Conservation (phyloP, 2,329 filamentous ascomycete genomes). For the Golovinomyces cichoracearum region DNA sequence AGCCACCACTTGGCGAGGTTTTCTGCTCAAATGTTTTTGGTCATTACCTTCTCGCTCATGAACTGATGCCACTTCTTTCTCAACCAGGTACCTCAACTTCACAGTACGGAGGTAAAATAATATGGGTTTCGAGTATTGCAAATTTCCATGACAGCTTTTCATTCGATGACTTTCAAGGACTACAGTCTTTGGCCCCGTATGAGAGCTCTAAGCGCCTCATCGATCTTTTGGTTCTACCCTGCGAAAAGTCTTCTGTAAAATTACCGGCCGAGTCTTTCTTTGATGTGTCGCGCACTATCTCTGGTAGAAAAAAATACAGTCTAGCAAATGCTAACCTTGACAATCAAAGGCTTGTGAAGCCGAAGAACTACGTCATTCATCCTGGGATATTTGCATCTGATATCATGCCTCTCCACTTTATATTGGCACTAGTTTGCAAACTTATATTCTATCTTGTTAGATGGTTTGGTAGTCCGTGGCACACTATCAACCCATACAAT, state of each 20-base stretch:
- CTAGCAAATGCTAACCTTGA: constrained; percentile 6
- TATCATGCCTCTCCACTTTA: constrained; percentile 46
- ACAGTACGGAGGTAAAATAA: constrained; percentile 22
- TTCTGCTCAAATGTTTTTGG: constrained; percentile 89
- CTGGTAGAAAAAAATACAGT: constrained; percentile 4
- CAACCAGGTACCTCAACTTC: constrained; percentile 8
- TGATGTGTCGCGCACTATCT: constrained; percentile 14
- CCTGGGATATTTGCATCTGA: constrained; percentile 67
- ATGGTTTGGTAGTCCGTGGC: constrained; percentile 69
- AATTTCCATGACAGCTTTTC: constrained; percentile 23
- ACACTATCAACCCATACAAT: constrained; percentile 47
- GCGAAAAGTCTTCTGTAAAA: constrained; percentile 35
- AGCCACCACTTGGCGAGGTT: constrained; percentile 46
- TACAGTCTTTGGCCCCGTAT: constrained; percentile 38
- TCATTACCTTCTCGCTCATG: constrained; percentile 71
- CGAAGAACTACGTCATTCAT: constrained; percentile 53
- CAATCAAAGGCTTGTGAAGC: constrained; percentile 16
- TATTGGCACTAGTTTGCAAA: constrained; percentile 45
- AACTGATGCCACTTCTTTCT: constrained; percentile 45
- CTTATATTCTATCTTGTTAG: constrained; percentile 44
- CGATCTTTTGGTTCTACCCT: constrained; percentile 56
- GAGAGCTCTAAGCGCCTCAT: constrained; percentile 71
- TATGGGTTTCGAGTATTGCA: constrained; percentile 75
- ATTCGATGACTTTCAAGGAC: constrained; percentile 54
- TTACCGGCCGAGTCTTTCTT: constrained; percentile 33